Percentiles rank a stretch among this genome's conserved stretches.
Evolutionary conservation across 2,329 filamentous ascomycete genomes (phyloP).

Genomic region (Pseudocercospora cruenta): DNA sequence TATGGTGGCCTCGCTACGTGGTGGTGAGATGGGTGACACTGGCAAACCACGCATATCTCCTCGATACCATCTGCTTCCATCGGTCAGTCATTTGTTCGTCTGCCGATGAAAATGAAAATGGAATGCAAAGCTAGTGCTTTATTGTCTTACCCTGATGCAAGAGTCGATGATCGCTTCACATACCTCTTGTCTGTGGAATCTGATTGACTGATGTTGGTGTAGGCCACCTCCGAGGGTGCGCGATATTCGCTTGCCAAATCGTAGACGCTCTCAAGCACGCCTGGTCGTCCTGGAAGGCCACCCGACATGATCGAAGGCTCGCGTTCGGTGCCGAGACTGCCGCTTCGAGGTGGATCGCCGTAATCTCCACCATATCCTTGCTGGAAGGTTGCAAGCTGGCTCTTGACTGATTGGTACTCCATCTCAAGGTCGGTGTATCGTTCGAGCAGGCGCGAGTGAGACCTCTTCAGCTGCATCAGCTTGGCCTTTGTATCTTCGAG

Average conservation of each 20-base stretch:
- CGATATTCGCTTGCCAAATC: constrained; percentile 29
- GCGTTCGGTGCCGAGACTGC: constrained; percentile 2
- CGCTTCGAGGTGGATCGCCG: neutral
- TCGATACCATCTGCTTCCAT: constrained; percentile 2
- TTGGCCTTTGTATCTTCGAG: constrained; percentile 53
- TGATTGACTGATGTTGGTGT: constrained; percentile 26
- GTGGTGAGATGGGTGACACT: constrained; percentile 23
- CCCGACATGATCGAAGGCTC: constrained; percentile 24
- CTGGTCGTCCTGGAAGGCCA: constrained; percentile 22
- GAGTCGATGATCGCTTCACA: constrained; percentile 3
- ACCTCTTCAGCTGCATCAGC: constrained; percentile 55
- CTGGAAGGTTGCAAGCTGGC: constrained; percentile 31
- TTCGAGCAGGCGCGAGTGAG: constrained; percentile 55
- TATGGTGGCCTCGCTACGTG: constrained; percentile 28
- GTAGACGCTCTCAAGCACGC: constrained; percentile 30
- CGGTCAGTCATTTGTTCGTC: neutral
- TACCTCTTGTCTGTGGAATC: constrained; percentile 26
- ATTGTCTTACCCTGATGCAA: constrained; percentile 1
- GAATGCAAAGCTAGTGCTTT: neutral
- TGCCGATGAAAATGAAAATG: neutral
- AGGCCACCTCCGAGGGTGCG: constrained; percentile 14
- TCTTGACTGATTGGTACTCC: constrained; percentile 37
- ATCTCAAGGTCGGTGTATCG: constrained; percentile 54
- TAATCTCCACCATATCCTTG: constrained; percentile 17
- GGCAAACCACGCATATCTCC: constrained; percentile 18